phyloP scores from a whole-genome alignment of 768 basidiomycete species.

The Suillus sp. region DNA sequence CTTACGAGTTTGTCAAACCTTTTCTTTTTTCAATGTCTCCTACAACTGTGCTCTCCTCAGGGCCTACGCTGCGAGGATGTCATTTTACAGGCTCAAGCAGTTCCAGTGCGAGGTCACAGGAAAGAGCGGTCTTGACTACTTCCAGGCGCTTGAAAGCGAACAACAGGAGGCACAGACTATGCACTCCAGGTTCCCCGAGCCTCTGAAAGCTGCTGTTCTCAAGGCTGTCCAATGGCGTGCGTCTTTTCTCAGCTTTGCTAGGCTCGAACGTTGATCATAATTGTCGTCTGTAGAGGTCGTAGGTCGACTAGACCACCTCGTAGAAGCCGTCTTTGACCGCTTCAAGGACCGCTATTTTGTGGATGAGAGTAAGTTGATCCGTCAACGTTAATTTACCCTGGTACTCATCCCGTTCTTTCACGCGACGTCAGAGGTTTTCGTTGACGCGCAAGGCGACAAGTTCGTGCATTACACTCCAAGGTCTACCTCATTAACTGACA shows the following conservation, averaged over 20 bases:
- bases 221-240: constrained; percentile 95
- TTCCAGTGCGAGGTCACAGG: constrained; percentile 98
- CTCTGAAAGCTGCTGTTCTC: constrained; percentile 89
- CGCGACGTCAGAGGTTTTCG: constrained; percentile 66
- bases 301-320: constrained; percentile 92
- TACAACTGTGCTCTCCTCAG: constrained; percentile 32
- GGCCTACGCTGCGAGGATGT: constrained; percentile 88
- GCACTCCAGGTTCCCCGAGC: constrained; percentile 90
- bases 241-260: constrained; percentile 41
- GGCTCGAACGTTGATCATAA: constrained; percentile 17
- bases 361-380: constrained; percentile 74
- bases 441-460: constrained; percentile 89
- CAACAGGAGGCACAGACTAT: constrained; percentile 85
- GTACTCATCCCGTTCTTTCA: constrained; percentile 22
- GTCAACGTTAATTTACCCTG: constrained; percentile 12
- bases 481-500: constrained; percentile 9
- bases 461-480: constrained; percentile 37
- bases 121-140: constrained; percentile 92
- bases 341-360: constrained; percentile 95
- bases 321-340: constrained; percentile 93
- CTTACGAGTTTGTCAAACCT: constrained; percentile 78
- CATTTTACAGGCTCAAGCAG: constrained; percentile 91
- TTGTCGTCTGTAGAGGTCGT: constrained; percentile 74
- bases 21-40: constrained; percentile 27
- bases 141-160: constrained; percentile 91